phyloP scores from a whole-genome alignment of 345 rosid genomes.

The Garcia nutans region DNA sequence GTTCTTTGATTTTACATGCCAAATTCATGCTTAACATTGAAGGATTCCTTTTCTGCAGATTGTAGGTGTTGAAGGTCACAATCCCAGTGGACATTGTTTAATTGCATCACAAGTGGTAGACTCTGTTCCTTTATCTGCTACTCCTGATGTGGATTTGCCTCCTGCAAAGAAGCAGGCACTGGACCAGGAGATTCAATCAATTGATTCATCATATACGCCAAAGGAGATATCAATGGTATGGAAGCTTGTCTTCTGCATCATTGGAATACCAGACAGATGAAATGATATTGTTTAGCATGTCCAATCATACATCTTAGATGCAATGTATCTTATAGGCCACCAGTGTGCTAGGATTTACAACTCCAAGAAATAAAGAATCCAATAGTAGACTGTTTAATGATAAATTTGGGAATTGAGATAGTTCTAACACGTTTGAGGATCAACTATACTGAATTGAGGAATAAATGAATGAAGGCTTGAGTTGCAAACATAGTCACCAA shows the following conservation, averaged over 20 bases:
- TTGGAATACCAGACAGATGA: constrained; percentile 6
- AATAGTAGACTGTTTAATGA: neutral
- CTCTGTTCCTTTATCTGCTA: constrained; percentile 49
- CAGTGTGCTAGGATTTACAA: neutral
- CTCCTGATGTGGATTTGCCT: constrained; percentile 41
- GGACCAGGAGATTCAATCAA: constrained; percentile 48
- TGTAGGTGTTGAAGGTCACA: constrained; percentile 83
- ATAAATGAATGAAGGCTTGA: neutral
- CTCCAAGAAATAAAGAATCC: constrained; percentile 13
- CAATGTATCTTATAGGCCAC: neutral
- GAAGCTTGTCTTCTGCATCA: constrained; percentile 25
- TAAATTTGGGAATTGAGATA: neutral
- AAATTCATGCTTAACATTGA: constrained; percentile 23
- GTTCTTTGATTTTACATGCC: constrained; percentile 12
- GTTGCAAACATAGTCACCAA: neutral
- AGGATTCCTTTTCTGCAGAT: constrained; percentile 49
- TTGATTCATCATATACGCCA: constrained; percentile 25
- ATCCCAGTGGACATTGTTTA: constrained; percentile 95
- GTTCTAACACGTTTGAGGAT: neutral
- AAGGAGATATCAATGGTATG: constrained; percentile 66
- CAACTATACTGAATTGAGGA: neutral
- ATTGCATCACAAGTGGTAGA: constrained; percentile 75
- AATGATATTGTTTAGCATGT: neutral
- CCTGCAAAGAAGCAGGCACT: constrained; percentile 77
- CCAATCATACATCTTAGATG: neutral